Evolutionary conservation across 2,329 filamentous ascomycete genomes (phyloP), one percentile per base, ranked within the genome.

Genomic region (Aquanectria penicillioides): DNA sequence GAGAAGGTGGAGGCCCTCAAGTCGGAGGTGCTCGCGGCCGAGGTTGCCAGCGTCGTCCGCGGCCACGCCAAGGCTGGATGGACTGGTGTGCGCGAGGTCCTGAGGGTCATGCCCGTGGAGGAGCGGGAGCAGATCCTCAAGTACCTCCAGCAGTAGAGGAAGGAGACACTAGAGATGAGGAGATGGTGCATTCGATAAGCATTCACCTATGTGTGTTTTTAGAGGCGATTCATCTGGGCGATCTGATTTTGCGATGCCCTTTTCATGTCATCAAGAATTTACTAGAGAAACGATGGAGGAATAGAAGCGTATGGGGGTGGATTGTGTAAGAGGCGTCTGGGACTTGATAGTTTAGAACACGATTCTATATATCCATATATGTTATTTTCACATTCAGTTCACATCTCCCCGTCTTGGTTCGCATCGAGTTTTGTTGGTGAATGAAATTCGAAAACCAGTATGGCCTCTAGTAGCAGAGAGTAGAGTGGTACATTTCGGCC

Each of bases 1-100:
- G 86, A 90, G 63, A 97, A 95, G 86, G 87, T 98, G 23, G 93
- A 97, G 75, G 79, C 83, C 11, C 83, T 98, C 71, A 95, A 93
- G 85, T 84, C 86, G 5, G 92, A 97, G 60, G 85, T 87, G 36
- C 83, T 83, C 41, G 75, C 81, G 13, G 70, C 71, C n/a, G 78
- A 83, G 67, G 74, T 83, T 61, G 76, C 77, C n/a, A 74, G 74
- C 15, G 69, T 83, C 26, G 70, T 84, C 53, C 76, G 78, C 23
- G 70, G 71, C 52, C 79, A 83, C 67, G 81, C 81, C 71, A 86
- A 93, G 67, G 89, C 92, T 7, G 85, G 88, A 48, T 86, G 97
- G 74, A 94, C 91, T 83, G 94, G 95, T 70, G 88, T 99, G 18
- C 89, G 93, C 71, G 90, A 94, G 67, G 86, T 97, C 64, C 79